Percentiles rank a stretch among this genome's conserved stretches.
phyloP scores from a whole-genome alignment of 352 stramenopile species.

The Globisporangium sylvaticum region DNA sequence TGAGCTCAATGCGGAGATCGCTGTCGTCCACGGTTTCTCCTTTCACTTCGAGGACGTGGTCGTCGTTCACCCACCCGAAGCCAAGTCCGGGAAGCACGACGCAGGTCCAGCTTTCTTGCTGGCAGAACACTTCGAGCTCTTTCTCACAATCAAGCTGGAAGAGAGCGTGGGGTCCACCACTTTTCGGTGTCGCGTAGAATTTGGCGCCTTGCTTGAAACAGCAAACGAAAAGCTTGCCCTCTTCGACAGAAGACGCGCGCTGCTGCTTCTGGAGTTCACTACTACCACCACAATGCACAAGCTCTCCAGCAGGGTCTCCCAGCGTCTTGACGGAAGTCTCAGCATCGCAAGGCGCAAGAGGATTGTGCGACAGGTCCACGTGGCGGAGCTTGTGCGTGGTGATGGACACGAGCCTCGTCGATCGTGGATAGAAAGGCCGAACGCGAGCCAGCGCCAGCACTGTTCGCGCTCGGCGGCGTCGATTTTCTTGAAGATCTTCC shows the following conservation, averaged over 20 bases:
- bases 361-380: neutral
- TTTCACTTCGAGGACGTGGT: neutral
- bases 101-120: constrained; percentile 1
- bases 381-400: neutral
- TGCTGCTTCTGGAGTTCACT: too few species aligned
- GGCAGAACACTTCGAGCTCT: constrained; percentile 2
- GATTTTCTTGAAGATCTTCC: neutral
- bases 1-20: neutral
- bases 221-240: neutral
- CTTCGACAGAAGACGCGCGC: neutral
- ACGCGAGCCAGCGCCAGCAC: constrained; percentile 15
- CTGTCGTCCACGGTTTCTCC: neutral
- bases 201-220: neutral
- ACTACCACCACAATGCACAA: neutral
- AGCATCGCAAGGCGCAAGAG: neutral
- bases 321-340: neutral
- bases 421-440: constrained; percentile 13
- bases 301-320: neutral
- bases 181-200: neutral
- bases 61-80: neutral
- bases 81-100: constrained; percentile 1
- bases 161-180: neutral
- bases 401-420: neutral
- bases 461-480: neutral
- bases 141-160: neutral